These are phyloP conservation scores for Verticillium alfalfae DNA, from an alignment of 2,329 filamentous ascomycete genomes.

Conservation along the genomic window DNA sequence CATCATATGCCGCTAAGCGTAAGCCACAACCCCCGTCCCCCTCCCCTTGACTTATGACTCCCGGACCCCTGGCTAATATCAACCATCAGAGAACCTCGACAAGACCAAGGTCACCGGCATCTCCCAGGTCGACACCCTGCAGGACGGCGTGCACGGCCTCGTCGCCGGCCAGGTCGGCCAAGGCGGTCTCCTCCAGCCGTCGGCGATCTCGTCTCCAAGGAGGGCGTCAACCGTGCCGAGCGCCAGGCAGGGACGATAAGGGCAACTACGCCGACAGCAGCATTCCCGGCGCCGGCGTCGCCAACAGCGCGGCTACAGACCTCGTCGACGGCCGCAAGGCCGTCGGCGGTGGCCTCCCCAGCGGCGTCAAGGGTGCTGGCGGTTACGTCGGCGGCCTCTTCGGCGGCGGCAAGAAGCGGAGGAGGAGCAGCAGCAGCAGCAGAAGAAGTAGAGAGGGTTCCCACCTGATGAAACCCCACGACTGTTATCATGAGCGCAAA, in stretches of 20 bases:
- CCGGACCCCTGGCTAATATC: neutral
- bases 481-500: neutral
- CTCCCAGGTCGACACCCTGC: slow-evolving; percentile 60
- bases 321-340: slow-evolving; percentile 24
- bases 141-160: slow-evolving; percentile 61
- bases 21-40: slow-evolving; percentile 13
- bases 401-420: slow-evolving; percentile 21
- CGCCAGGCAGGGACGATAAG: slow-evolving; percentile 55
- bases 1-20: slow-evolving; percentile 66
- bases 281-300: slow-evolving; percentile 20
- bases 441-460: slow-evolving; percentile 6
- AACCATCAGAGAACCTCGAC: slow-evolving; percentile 53
- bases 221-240: slow-evolving; percentile 62
- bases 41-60: neutral
- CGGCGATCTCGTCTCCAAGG: slow-evolving; percentile 56
- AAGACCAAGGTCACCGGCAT: slow-evolving; percentile 66
- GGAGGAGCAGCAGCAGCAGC: neutral
- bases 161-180: slow-evolving; percentile 61
- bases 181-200: slow-evolving; percentile 59
- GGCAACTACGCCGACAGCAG: slow-evolving; percentile 37
- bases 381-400: slow-evolving; percentile 25
- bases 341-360: slow-evolving; percentile 16
- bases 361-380: slow-evolving; percentile 22
- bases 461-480: neutral
- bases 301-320: slow-evolving; percentile 18